Evolutionary conservation across 83 land plant genomes (phyloP).

Genomic region (Isoetes engelmannii): DNA sequence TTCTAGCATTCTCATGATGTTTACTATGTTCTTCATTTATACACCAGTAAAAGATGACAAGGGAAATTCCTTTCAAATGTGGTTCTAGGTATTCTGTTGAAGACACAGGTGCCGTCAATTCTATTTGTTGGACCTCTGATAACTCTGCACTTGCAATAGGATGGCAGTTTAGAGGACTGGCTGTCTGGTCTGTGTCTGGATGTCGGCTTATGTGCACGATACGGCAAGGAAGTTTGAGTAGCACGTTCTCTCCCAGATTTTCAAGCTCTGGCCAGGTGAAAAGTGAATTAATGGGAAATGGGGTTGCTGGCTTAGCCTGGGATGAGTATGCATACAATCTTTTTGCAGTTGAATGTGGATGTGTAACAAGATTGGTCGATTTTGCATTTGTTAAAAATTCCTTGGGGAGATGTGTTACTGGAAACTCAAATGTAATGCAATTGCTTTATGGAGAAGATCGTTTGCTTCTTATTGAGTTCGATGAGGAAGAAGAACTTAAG

Average conservation of each 20-base stretch:
- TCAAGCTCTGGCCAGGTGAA: conserved; percentile 54
- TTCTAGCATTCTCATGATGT: too few species aligned
- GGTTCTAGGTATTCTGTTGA: conserved; percentile 92
- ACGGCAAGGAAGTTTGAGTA: conserved; percentile 81
- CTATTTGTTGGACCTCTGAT: conserved; percentile 92
- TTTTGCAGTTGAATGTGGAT: conserved; percentile 69
- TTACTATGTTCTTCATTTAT: too few species aligned
- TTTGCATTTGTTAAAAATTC: conserved; percentile 87
- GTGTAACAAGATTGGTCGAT: conserved; percentile 56
- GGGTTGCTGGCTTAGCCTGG: conserved; percentile 81
- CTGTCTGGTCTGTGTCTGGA: conserved; percentile 97
- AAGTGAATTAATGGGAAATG: conserved; percentile 81
- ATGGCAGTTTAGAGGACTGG: conserved; percentile 83
- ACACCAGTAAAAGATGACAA: too few species aligned
- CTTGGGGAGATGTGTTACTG: conserved; percentile 51
- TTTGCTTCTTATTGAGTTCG: conserved; percentile 79
- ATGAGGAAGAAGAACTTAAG: conserved; percentile 82
- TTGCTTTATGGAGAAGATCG: conserved; percentile 91
- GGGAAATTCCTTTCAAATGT: neutral
- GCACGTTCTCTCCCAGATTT: conserved; percentile 62
- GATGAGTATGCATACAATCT: conserved; percentile 87
- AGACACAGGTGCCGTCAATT: conserved; percentile 91
- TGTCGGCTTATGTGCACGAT: conserved; percentile 98
- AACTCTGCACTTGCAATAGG: conserved; percentile 94
- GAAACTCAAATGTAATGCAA: conserved; percentile 67